These are phyloP conservation scores for Exophiala viscosa DNA, from an alignment of 2,329 filamentous ascomycete species.

Conservation along the genomic window DNA sequence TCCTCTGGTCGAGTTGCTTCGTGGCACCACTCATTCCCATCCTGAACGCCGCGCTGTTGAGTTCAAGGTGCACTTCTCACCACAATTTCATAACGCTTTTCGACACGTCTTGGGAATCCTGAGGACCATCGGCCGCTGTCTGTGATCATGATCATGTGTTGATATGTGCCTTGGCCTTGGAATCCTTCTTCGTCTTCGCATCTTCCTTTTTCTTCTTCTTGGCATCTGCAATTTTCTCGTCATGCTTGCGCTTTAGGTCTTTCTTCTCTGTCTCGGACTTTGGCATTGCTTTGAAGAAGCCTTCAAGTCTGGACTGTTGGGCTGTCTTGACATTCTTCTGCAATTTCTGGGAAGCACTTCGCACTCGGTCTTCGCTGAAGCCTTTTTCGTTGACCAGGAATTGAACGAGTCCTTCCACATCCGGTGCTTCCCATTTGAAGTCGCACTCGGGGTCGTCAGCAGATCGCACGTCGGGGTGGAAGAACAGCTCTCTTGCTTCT, in stretches of 20 bases:
- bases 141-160: conserved; percentile 38
- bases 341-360: conserved; percentile 70
- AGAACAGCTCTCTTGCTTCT: conserved; percentile 87
- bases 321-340: conserved; percentile 87
- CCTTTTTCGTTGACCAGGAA: conserved; percentile 93
- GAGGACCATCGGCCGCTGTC: not conserved
- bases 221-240: conserved; percentile 84
- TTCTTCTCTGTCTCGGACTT: conserved; percentile 85
- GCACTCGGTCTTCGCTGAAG: conserved; percentile 91
- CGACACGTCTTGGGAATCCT: not conserved
- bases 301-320: conserved; percentile 87
- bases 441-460: conserved; percentile 86
- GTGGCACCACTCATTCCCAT: not conserved
- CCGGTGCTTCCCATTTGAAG: conserved; percentile 96
- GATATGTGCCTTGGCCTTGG: conserved; percentile 79
- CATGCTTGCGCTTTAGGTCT: conserved; percentile 83
- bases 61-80: too few species aligned
- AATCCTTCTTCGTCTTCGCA: conserved; percentile 90
- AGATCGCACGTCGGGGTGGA: conserved; percentile 79
- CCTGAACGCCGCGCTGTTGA: conserved; percentile 19
- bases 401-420: conserved; percentile 82
- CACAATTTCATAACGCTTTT: not conserved
- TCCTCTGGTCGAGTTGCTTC: not conserved
- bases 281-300: conserved; percentile 91
- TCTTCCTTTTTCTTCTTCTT: conserved; percentile 95